phyloP scores from a whole-genome alignment of 106 monocot species.

The Dendrobium officinale region DNA sequence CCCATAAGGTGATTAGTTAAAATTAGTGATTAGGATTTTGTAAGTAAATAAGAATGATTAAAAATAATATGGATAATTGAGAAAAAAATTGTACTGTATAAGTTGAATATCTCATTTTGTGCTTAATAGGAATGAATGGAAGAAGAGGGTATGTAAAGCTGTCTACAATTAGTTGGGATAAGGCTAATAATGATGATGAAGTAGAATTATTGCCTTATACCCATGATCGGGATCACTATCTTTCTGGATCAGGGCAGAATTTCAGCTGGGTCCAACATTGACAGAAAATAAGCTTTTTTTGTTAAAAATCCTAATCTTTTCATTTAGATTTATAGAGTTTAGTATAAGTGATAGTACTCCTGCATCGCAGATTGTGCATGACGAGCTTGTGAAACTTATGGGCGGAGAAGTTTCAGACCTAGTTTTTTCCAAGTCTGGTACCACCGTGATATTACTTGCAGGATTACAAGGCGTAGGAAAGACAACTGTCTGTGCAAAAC shows the following conservation, averaged over 20 bases:
- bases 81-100: too few relatives aligned
- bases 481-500: slow-evolving; percentile 93
- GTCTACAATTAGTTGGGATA: too few relatives aligned
- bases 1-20: too few relatives aligned
- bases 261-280: not conserved
- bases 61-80: too few relatives aligned
- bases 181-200: too few relatives aligned
- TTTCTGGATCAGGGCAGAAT: not conserved
- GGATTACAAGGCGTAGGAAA: slow-evolving; percentile 98
- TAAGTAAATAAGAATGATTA: too few relatives aligned
- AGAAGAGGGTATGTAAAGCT: too few relatives aligned
- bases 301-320: not conserved
- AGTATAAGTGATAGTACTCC: not conserved
- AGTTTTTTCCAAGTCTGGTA: slow-evolving; percentile 77
- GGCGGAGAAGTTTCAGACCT: slow-evolving; percentile 87
- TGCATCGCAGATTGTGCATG: slow-evolving; percentile 67
- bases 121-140: too few relatives aligned
- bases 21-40: too few relatives aligned
- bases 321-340: not conserved
- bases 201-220: not conserved
- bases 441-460: slow-evolving; percentile 89
- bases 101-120: too few relatives aligned
- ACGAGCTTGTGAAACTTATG: slow-evolving; percentile 91
- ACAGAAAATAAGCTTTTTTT: not conserved
- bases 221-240: not conserved